Conservation (phyloP, 2,329 filamentous ascomycete species). For the Arthrobotrys musiformis region DNA sequence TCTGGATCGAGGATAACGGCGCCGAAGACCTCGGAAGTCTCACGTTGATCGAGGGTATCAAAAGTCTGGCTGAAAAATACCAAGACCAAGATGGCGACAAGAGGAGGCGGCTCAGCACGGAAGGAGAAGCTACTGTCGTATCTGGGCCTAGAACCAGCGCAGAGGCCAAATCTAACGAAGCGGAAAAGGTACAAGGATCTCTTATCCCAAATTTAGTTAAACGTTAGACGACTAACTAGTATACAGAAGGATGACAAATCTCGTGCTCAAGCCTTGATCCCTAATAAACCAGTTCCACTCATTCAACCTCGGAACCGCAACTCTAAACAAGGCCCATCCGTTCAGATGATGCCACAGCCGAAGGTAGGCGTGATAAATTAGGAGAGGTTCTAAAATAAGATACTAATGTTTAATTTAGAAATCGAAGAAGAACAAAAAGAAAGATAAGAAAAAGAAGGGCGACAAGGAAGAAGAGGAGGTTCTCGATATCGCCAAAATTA, state of each 20-base stretch:
- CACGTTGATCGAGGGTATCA: background rate
- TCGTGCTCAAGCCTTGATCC: background rate
- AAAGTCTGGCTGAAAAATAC: background rate
- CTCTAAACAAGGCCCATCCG: background rate
- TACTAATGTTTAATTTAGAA: background rate
- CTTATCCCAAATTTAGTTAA: background rate
- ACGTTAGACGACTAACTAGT: background rate
- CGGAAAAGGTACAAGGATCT: background rate
- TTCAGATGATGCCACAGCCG: conserved; percentile 48
- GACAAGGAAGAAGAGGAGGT: background rate
- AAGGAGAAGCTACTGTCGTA: background rate
- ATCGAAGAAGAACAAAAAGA: conserved; percentile 19
- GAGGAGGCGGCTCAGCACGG: background rate
- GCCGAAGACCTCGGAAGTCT: background rate
- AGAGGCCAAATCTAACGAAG: background rate
- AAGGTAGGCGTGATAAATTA: conserved; percentile 18
- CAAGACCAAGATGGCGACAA: background rate
- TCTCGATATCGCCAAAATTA: background rate
- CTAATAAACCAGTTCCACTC: conserved; percentile 1
- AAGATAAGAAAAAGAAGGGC: conserved; percentile 1
- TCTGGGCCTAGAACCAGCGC: background rate
- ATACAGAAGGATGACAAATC: background rate
- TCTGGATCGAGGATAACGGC: background rate
- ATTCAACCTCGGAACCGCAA: conserved; percentile 28
- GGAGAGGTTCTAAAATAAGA: background rate